Base-by-base conservation (phyloP, 768 basidiomycete genomes). In the Lentinula sp. region DNA sequence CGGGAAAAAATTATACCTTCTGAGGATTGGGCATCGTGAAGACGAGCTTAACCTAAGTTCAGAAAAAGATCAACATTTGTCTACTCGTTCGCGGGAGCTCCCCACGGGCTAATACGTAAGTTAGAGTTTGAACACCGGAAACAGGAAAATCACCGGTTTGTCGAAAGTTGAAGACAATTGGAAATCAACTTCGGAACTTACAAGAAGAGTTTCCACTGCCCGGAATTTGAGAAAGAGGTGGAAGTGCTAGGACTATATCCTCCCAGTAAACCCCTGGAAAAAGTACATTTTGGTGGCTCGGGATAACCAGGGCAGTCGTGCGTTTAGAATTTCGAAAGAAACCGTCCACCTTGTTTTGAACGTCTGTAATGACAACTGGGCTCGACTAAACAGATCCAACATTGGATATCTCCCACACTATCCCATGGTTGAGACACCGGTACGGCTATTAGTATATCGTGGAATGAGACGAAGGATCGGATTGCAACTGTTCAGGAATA, bases 61-160 rank as follows among this genome's bases (percentile, higher is more conserved):
- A 56, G n/a, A 56, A 56, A 23, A 20, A 43, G 53, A 39, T 37
- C 53, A 43, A 56, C 52, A 41, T 28, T 56, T 56, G 3, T 43
- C 51, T 32, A 16, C 16, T 33, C 55, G 15, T 43, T 56, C 55
- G 55, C 55, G 55, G 55, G 55, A 56, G 55, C 55, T 43, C 55
- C 16, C 23, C 41, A 56, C 6, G n/a, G n/a, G n/a, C 12, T 8
- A 28, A 54, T 54, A 18, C 18, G 32, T 51, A 54, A 23, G 4
- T 39, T 43, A 28, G 16, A 23, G 41, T 56, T 56, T 43, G 39
- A 43, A 56, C 41, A 33, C 55, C 55, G 55, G 55, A 18, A 32
- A 43, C 23, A 41, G 39, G 28, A 28, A 33, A 54, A 32, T 42
- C 9, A 32, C 55, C 55, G 55, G 55, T 32, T 5, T 36, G 36